Percentiles rank a stretch among this genome's conserved stretches.
These are phyloP conservation scores for Penicillium capsulatum DNA, from an alignment of 2,329 filamentous ascomycete genomes.

Conservation along the genomic window DNA sequence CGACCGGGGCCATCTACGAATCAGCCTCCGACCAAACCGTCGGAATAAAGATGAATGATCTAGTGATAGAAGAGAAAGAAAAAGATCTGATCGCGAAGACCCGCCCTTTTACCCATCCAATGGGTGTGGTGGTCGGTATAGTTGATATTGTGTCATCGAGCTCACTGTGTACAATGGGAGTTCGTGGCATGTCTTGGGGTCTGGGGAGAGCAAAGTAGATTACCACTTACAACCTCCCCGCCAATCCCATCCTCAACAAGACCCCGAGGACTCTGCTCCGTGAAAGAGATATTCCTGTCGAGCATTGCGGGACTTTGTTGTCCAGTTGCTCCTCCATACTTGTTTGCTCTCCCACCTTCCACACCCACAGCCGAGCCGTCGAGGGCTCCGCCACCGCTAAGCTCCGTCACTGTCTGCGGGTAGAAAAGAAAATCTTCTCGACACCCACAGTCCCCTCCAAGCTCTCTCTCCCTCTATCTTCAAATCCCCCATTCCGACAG, in stretches of 20 bases:
- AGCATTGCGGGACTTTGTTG: too few species aligned
- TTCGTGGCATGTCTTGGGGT: not conserved
- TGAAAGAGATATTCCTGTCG: too few species aligned
- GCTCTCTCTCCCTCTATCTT: constrained; percentile 3
- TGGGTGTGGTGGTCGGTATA: too few species aligned
- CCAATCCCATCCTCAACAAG: too few species aligned
- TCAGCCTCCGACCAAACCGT: too few species aligned
- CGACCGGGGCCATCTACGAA: too few species aligned
- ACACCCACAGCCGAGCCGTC: constrained; percentile 17
- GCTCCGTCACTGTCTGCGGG: constrained; percentile 18
- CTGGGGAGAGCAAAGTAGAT: not conserved
- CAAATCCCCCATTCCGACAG: constrained; percentile 20
- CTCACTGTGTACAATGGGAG: not conserved
- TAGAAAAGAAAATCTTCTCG: constrained; percentile 21
- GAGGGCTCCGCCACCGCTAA: constrained; percentile 28
- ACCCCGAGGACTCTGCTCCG: too few species aligned
- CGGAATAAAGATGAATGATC: too few species aligned
- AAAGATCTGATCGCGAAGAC: too few species aligned
- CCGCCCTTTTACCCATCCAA: too few species aligned
- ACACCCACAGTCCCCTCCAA: constrained; percentile 11
- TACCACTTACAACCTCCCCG: too few species aligned
- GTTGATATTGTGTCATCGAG: constrained; percentile 6
- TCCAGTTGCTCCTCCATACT: not conserved
- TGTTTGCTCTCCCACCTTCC: not conserved
- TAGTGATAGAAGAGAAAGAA: too few species aligned